Percentiles rank a stretch among this genome's conserved stretches.
Evolutionary conservation across 2,329 filamentous ascomycete species (phyloP).

Genomic region (Penicillium sp.): DNA sequence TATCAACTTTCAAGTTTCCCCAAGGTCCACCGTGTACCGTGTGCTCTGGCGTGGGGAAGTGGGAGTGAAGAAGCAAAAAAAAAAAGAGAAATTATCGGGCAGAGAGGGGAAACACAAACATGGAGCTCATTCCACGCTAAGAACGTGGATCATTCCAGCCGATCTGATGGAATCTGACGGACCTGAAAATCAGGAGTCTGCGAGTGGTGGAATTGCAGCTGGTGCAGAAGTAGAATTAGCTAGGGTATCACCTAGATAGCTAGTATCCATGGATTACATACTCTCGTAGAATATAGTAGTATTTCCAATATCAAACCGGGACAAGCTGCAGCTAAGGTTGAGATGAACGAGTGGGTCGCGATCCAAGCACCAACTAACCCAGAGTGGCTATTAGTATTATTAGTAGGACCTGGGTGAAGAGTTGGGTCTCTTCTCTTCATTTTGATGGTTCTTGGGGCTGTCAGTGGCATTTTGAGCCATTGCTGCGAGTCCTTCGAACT

Average conservation of each 20-base stretch:
- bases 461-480: too few species aligned
- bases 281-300: too few species aligned
- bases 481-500: too few species aligned
- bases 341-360: constrained; percentile 18
- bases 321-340: background rate
- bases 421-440: too few species aligned
- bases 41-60: background rate
- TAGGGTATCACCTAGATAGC: background rate
- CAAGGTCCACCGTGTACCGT: constrained; percentile 1
- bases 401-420: too few species aligned
- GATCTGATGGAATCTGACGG: constrained; percentile 21
- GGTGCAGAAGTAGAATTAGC: too few species aligned
- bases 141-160: constrained; percentile 24
- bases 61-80: too few species aligned
- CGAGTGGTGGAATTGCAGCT: too few species aligned
- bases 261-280: too few species aligned
- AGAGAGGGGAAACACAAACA: constrained; percentile 12
- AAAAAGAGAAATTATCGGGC: constrained; percentile 1
- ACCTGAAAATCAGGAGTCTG: too few species aligned
- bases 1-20: background rate
- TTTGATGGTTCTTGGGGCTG: too few species aligned
- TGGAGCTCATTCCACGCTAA: constrained; percentile 25
- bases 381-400: background rate
- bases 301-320: too few species aligned
- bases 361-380: constrained; percentile 3